phyloP scores from a whole-genome alignment of 2,329 filamentous ascomycete genomes.

The Claviceps digitariae region DNA sequence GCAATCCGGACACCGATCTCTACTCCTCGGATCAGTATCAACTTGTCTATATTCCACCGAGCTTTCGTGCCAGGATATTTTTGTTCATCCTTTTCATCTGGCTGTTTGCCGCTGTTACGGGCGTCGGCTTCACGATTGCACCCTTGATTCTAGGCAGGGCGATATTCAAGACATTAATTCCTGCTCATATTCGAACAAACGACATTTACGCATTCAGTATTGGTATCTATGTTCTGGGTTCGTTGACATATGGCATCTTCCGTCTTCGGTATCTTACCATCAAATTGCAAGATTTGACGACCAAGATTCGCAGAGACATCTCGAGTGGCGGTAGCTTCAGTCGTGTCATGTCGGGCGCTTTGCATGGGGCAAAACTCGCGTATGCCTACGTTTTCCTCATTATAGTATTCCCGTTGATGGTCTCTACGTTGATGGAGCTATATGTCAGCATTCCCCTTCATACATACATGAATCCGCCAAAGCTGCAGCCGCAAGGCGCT shows the following conservation, averaged over 20 bases:
- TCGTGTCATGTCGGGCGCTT: constrained; percentile 15
- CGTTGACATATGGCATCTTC: constrained; percentile 46
- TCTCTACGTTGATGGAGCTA: constrained; percentile 70
- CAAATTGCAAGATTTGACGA: constrained; percentile 19
- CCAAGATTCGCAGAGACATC: constrained; percentile 11
- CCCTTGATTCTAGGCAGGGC: constrained; percentile 74
- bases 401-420: constrained; percentile 67
- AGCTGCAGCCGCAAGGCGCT: constrained; percentile 14
- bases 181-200: constrained; percentile 62
- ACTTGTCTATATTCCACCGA: constrained; percentile 69
- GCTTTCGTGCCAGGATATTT: constrained; percentile 67
- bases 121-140: constrained; percentile 71
- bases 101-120: constrained; percentile 81
- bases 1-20: constrained; percentile 35
- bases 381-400: constrained; percentile 68
- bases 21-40: constrained; percentile 50
- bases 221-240: constrained; percentile 70
- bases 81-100: constrained; percentile 84
- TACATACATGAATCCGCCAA: constrained; percentile 49
- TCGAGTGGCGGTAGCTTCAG: constrained; percentile 10
- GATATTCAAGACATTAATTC: constrained; percentile 62
- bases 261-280: constrained; percentile 30
- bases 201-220: constrained; percentile 95
- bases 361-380: constrained; percentile 33
- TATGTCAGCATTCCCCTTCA: constrained; percentile 81